Base-by-base conservation (phyloP, 2,329 filamentous ascomycete genomes). In the Drechslerella stenobrocha region DNA sequence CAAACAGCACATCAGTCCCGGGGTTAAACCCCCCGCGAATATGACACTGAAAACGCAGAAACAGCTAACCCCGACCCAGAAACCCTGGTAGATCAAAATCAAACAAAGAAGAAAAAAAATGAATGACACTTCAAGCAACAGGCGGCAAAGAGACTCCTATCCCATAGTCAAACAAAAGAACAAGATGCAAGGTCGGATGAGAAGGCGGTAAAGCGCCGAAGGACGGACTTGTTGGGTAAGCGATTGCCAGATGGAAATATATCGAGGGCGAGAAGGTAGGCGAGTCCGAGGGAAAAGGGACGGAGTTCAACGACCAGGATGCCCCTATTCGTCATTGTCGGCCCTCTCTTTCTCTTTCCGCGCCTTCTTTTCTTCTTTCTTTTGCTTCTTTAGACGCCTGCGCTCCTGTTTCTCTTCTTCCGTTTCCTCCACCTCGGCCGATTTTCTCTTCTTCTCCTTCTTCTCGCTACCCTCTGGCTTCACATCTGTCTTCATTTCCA, bases 341-440 rank as follows among this genome's bases (percentile, higher is more conserved):
- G 81, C 80, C 77, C 83, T 81, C 3, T 81, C 82, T 78, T 83
- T 84, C 75, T 89, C 86, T 23, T 84, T 78, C 13, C 84, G 87
- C 79, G 90, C 86, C 74, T 87, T 87, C 32, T 89, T 86, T 76
- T 89, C 87, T 82, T 90, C 85, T 80, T 89, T 88, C 74, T 86
- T 84, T 81, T 89, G 93, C 82, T 90, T 90, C 79, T 87, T 85
- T 78, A 85, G 82, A 72, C 80, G 80, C 75, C 79, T 80, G 69
- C 81, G 80, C 73, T 81, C 81, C 75, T 81, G 81, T 72, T 80
- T 79, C 75, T 80, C 81, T 76, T 81, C 81, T 75, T 77, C 79
- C 80, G 80, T 42, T 77, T 78, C 66, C 74, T 77, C 75, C 78
- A 79, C 72, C 79, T 79, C 46, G 76, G 72, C 24, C 76, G 80